Evolutionary conservation across 2,329 filamentous ascomycete species (phyloP).

Genomic region (Hypoxylon sp.): DNA sequence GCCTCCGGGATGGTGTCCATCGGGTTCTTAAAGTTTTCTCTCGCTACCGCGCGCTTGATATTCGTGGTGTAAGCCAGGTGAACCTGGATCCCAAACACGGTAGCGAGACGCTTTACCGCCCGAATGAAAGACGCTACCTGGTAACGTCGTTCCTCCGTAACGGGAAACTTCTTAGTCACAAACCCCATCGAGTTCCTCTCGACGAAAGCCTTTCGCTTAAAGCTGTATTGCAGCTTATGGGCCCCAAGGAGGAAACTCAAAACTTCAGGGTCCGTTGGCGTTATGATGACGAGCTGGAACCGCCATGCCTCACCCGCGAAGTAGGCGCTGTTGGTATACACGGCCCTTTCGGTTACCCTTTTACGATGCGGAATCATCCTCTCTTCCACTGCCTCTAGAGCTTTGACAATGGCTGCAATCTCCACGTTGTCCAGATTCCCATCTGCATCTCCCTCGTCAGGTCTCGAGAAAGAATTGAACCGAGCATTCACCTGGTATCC

Average conservation of each 20-base stretch:
- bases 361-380: conserved; percentile 2
- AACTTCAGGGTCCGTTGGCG: not conserved
- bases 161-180: conserved; percentile 1
- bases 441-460: conserved; percentile 2
- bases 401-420: not conserved
- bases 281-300: conserved; percentile 2
- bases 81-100: not conserved
- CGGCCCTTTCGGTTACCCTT: not conserved
- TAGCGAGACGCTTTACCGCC: not conserved
- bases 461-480: not conserved
- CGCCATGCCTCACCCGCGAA: conserved; percentile 6
- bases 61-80: not conserved
- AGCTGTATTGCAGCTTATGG: conserved; percentile 4
- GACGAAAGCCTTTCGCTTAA: conserved; percentile 5
- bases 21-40: too few relatives aligned
- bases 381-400: not conserved
- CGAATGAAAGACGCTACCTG: not conserved
- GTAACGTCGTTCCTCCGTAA: not conserved
- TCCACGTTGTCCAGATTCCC: conserved; percentile 16
- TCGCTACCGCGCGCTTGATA: too few relatives aligned
- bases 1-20: not conserved
- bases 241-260: conserved; percentile 3
- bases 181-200: not conserved
- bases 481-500: not conserved
- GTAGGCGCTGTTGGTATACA: conserved; percentile 8